Evolutionary conservation across 805 yeast genomes (phyloP), one percentile per base, ranked within the genome.

Genomic region (Metschnikowia matae): DNA sequence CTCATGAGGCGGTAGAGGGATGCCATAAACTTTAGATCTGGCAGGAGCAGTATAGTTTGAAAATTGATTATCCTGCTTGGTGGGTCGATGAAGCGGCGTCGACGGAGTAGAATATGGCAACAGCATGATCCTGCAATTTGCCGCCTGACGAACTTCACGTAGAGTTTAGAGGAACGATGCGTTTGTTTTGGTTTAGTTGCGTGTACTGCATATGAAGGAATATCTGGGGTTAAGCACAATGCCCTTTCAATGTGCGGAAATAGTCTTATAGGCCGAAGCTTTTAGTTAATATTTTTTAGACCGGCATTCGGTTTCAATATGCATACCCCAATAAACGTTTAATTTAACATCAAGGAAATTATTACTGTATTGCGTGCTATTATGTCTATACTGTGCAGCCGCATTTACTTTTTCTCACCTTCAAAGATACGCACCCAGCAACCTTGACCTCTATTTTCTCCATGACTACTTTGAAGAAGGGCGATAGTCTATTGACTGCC

Each of bases 401-500:
- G 45, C 45, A 42, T n/a, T 34, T 8, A 20, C 31, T 33, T 42
- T 42, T 42, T 42, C 38, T 20, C 17, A 34, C 40, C 29, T 26
- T 26, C 15, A n/a, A 34, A 39, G 41, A 39, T 39, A 21, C 33
- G 23, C 40, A 23, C 39, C 34, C 14, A 23, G 40, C 40, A 35
- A 44, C 29, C 40, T 44, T 31, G 7, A 20, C 26, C 40, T 21
- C 34, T 26, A 23, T 13, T 17, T 6, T 17, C 32, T 10, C 37
- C 31, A 51, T 55, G 57, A 44, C 50, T 21, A 40, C 50, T 13
- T 37, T 50, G 43, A 31, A 43, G 21, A 47, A 45, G 11, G 60
- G 59, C 34, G 68, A 64, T 14, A 79, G 74, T 48, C 65, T 83
- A 31, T 63, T 82, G 23, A 80, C 85, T 3, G 86, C 87, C 0